Conservation (phyloP, 2,329 filamentous ascomycete species). For the Davidsoniella neocaledoniae region DNA sequence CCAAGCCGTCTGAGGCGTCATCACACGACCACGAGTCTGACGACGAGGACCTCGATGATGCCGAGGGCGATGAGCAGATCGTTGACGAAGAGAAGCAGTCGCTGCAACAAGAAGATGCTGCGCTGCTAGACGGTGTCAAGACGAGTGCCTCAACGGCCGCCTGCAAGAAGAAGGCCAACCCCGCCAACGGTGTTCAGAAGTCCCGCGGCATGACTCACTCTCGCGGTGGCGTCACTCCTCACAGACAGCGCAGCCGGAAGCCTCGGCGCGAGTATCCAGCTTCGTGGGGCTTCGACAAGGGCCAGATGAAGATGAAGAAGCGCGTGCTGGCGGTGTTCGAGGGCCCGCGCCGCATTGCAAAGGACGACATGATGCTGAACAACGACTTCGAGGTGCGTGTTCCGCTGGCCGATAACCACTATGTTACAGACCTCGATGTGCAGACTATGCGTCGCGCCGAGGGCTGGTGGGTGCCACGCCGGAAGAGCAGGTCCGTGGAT, state of each 20-base stretch:
- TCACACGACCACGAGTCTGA: slow-evolving; percentile 33
- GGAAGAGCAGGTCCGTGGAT: slow-evolving; percentile 76
- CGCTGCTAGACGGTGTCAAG: slow-evolving; percentile 30
- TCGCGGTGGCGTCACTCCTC: slow-evolving; percentile 49
- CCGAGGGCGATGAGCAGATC: slow-evolving; percentile 24
- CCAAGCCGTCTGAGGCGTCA: slow-evolving; percentile 32
- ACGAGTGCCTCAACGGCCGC: slow-evolving; percentile 28
- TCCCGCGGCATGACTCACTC: slow-evolving; percentile 62
- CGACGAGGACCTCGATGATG: slow-evolving; percentile 38
- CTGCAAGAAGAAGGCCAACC: slow-evolving; percentile 40
- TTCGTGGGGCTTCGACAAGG: slow-evolving; percentile 81
- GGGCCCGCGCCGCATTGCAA: slow-evolving; percentile 71
- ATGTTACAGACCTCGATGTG: slow-evolving; percentile 85
- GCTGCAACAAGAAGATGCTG: slow-evolving; percentile 9
- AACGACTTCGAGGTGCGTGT: slow-evolving; percentile 88
- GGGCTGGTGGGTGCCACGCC: slow-evolving; percentile 62
- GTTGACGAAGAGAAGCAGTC: background rate
- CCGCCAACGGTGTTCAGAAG: slow-evolving; percentile 41
- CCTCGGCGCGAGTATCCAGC: slow-evolving; percentile 86
- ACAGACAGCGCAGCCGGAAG: slow-evolving; percentile 56
- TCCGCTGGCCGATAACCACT: slow-evolving; percentile 58
- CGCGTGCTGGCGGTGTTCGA: slow-evolving; percentile 87
- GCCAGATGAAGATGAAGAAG: slow-evolving; percentile 98
- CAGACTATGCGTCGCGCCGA: slow-evolving; percentile 80
- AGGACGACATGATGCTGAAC: slow-evolving; percentile 98